Evolutionary conservation across 805 yeast species (phyloP).

Genomic region (Yamadazyma kitorensis): DNA sequence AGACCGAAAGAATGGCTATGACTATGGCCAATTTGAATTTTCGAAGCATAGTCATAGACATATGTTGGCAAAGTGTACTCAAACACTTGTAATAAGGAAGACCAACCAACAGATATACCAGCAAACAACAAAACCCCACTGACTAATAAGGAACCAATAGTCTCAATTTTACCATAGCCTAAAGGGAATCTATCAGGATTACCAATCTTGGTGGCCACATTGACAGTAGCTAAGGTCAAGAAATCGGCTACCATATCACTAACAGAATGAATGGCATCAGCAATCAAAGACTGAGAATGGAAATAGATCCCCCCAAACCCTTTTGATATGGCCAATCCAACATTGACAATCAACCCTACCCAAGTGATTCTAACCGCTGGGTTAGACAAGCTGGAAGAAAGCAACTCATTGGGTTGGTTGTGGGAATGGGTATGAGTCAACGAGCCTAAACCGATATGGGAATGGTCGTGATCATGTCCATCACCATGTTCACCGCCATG

Average conservation of each 20-base stretch:
- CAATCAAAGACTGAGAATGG: slow-evolving; percentile 91
- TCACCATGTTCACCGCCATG: too few relatives aligned
- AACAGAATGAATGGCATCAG: slow-evolving; percentile 92
- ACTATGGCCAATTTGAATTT: slow-evolving; percentile 48
- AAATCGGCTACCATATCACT: slow-evolving; percentile 89
- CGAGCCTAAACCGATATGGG: slow-evolving; percentile 14
- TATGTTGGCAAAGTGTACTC: slow-evolving; percentile 67
- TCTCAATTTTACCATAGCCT: slow-evolving; percentile 92
- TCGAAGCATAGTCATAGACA: slow-evolving; percentile 51
- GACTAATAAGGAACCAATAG: slow-evolving; percentile 87
- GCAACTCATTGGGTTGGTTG: slow-evolving; percentile 44
- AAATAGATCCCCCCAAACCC: slow-evolving; percentile 87
- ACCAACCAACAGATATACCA: slow-evolving; percentile 88
- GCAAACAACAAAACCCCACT: slow-evolving; percentile 81
- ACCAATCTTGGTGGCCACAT: slow-evolving; percentile 57
- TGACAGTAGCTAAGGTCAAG: slow-evolving; percentile 84
- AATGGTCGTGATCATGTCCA: slow-evolving; percentile 12
- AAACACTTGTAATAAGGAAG: slow-evolving; percentile 64
- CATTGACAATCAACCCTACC: slow-evolving; percentile 82
- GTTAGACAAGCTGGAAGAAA: slow-evolving; percentile 41
- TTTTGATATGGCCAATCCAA: slow-evolving; percentile 82
- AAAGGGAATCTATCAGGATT: slow-evolving; percentile 69
- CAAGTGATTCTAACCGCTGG: slow-evolving; percentile 93
- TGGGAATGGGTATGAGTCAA: slow-evolving; percentile 43
- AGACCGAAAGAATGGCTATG: slow-evolving; percentile 44